Percentiles rank a stretch among this genome's conserved stretches.
These are phyloP conservation scores for Termitomyces sp. DNA, from an alignment of 768 basidiomycete genomes.

Conservation along the genomic window DNA sequence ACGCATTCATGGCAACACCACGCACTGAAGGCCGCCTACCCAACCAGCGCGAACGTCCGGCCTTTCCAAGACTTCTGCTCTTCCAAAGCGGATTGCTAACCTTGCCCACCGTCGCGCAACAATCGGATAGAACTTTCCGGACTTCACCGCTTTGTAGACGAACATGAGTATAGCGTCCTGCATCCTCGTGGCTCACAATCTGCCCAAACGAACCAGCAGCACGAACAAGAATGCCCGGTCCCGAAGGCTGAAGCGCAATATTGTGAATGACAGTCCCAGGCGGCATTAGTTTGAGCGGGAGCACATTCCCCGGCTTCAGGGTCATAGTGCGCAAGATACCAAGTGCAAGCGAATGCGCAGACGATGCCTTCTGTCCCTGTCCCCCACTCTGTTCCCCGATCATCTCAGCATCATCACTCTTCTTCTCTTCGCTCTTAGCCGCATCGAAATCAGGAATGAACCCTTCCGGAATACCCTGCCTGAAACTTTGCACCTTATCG, in stretches of 20 bases:
- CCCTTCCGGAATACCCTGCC: conserved; percentile 74
- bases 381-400: conserved; percentile 10
- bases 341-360: conserved; percentile 64
- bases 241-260: conserved; percentile 69
- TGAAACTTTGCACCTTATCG: conserved; percentile 81
- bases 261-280: conserved; percentile 88
- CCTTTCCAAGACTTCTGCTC: conserved; percentile 81
- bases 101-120: conserved; percentile 84
- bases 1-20: conserved; percentile 98
- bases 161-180: conserved; percentile 72
- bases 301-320: conserved; percentile 87
- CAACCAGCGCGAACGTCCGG: conserved; percentile 84
- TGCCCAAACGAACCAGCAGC: conserved; percentile 86
- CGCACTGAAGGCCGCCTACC: conserved; percentile 82
- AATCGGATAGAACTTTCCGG: conserved; percentile 73
- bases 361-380: conserved; percentile 16
- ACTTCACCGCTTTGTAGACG: conserved; percentile 92
- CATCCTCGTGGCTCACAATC: conserved; percentile 72
- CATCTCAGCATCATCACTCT: conserved; percentile 7
- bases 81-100: conserved; percentile 93
- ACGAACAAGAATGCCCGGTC: conserved; percentile 79
- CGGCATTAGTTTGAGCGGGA: conserved; percentile 88
- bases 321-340: conserved; percentile 82
- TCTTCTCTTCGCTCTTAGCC: conserved; percentile 13
- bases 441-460: conserved; percentile 53